phyloP scores from a whole-genome alignment of 2,329 filamentous ascomycete genomes.

The Ceratocystis cacaofunesta region DNA sequence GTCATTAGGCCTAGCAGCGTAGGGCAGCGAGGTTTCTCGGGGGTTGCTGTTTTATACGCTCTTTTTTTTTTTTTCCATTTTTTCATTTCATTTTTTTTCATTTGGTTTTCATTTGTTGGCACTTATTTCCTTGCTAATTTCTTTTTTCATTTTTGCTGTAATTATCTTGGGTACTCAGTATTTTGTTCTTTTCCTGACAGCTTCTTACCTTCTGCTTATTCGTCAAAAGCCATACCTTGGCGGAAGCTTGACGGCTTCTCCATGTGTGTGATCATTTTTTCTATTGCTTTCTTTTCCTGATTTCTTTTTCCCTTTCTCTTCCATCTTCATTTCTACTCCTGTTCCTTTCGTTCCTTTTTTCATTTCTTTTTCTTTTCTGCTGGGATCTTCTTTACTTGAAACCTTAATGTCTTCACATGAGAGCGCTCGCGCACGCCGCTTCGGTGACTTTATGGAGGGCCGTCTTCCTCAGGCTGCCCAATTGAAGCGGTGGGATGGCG shows the following conservation, averaged over 20 bases:
- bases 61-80: conserved; percentile 6
- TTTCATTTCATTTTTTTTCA: background rate
- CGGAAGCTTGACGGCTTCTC: background rate
- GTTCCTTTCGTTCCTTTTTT: background rate
- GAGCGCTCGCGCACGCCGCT: conserved; percentile 18
- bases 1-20: background rate
- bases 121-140: conserved; percentile 15
- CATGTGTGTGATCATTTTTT: background rate
- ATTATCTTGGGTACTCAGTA: background rate
- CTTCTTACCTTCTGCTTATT: background rate
- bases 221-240: background rate
- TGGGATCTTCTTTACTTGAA: background rate
- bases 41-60: background rate
- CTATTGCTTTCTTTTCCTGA: conserved; percentile 2
- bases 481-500: conserved; percentile 39
- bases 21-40: conserved; percentile 2
- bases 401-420: conserved; percentile 4
- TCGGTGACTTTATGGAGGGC: conserved; percentile 23
- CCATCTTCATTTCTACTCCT: background rate
- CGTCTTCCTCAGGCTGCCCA: conserved; percentile 20
- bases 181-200: background rate
- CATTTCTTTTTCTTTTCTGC: background rate
- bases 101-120: background rate
- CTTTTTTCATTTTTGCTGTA: background rate
- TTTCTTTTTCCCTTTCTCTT: background rate